Evolutionary conservation across 345 rosid species (phyloP).

Genomic region (Salix arbutifolia): DNA sequence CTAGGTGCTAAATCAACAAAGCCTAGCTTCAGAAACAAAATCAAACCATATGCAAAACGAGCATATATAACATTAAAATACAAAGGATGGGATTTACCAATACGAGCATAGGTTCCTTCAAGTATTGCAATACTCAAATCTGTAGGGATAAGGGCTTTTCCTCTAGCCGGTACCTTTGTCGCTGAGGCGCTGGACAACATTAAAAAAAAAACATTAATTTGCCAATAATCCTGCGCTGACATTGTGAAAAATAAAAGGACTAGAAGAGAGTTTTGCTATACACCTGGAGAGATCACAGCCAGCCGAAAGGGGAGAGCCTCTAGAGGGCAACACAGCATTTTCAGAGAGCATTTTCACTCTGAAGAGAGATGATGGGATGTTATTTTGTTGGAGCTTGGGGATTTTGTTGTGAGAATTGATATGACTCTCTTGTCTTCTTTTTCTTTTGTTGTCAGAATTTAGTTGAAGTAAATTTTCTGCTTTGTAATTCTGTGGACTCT

Average conservation of each 20-base stretch:
- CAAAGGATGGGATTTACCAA: conserved; percentile 31
- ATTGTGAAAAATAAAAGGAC: neutral
- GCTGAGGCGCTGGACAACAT: conserved; percentile 44
- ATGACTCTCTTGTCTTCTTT: too few relatives aligned
- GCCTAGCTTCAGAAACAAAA: neutral
- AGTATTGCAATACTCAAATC: conserved; percentile 71
- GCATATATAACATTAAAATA: too few relatives aligned
- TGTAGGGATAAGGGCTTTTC: conserved; percentile 70
- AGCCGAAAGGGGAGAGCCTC: conserved; percentile 70
- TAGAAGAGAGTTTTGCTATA: neutral
- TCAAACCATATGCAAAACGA: too few relatives aligned
- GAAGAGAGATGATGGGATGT: conserved; percentile 21
- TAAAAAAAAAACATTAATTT: neutral
- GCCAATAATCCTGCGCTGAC: neutral
- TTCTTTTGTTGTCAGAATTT: conserved; percentile 15
- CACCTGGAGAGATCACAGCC: conserved; percentile 80
- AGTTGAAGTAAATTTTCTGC: conserved; percentile 21
- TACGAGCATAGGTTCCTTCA: conserved; percentile 70
- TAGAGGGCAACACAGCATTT: conserved; percentile 62
- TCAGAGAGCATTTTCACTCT: conserved; percentile 72
- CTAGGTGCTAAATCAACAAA: conserved; percentile 43
- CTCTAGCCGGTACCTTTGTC: conserved; percentile 72
- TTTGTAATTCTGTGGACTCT: conserved; percentile 36
- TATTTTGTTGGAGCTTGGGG: conserved; percentile 44
- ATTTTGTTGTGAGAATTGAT: conserved; percentile 36